Evolutionary conservation across 352 stramenopile species (phyloP).

Genomic region (Globisporangium heterothallicum): DNA sequence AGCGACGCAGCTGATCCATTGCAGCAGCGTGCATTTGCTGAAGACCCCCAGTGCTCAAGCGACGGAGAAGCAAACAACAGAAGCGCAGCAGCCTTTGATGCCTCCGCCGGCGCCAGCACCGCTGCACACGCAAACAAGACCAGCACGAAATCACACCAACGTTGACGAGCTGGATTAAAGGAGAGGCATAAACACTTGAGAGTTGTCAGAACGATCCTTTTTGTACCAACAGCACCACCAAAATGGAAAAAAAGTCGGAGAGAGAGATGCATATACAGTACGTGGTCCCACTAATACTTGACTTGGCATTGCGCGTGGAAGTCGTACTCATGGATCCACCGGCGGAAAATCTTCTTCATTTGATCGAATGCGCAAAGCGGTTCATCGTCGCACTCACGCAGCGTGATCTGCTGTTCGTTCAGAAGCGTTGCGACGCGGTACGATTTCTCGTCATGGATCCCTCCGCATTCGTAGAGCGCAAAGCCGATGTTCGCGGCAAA

Average conservation of each 20-base stretch:
- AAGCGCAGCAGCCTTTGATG: not conserved
- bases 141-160: constrained; percentile 26
- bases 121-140: not conserved
- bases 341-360: constrained; percentile 49
- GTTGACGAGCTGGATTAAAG: constrained; percentile 48
- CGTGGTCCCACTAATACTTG: not conserved
- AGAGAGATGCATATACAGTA: too few species aligned
- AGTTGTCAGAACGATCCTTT: not conserved
- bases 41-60: not conserved
- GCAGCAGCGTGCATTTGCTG: not conserved
- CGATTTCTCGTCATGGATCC: not conserved
- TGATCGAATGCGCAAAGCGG: constrained; percentile 47
- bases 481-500: constrained; percentile 83
- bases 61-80: not conserved
- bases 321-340: constrained; percentile 70
- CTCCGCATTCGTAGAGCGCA: constrained; percentile 65
- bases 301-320: constrained; percentile 47
- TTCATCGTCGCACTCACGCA: constrained; percentile 39
- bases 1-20: constrained; percentile 8
- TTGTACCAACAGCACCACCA: not conserved
- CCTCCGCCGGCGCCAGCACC: constrained; percentile 18
- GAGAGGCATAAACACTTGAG: too few species aligned
- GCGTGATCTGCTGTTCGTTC: constrained; percentile 57
- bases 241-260: too few species aligned
- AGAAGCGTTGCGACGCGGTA: constrained; percentile 57